These are phyloP conservation scores for Chenopodium quinoa DNA, from an alignment of 148 eudicot species.

Conservation along the genomic window DNA sequence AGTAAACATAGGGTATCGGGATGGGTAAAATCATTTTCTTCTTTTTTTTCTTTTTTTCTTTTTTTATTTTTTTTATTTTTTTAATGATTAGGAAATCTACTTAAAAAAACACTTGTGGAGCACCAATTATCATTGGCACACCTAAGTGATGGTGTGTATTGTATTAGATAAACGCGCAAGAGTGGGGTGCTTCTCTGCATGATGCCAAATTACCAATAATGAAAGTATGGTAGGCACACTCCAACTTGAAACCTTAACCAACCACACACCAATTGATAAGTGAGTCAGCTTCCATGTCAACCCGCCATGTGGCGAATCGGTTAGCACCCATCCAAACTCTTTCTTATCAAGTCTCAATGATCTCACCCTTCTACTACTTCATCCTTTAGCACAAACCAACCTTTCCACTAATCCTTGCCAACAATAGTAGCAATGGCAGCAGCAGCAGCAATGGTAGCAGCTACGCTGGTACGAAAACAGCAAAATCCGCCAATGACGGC, in stretches of 20 bases:
- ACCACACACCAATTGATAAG: background rate
- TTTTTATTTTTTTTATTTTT: too few species aligned
- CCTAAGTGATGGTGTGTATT: too few species aligned
- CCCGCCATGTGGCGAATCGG: conserved; percentile 31
- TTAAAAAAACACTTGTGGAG: too few species aligned
- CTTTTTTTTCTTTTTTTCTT: too few species aligned
- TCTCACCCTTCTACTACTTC: background rate
- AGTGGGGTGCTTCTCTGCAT: background rate
- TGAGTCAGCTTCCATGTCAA: conserved; percentile 10
- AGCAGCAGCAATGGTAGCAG: conserved; percentile 50
- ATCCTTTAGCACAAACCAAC: background rate
- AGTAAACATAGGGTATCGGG: too few species aligned
- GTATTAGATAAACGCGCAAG: too few species aligned
- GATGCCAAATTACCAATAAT: background rate
- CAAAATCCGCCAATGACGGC: conserved; percentile 23
- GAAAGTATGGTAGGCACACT: background rate
- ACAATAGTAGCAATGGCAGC: conserved; percentile 20
- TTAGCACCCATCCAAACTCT: background rate
- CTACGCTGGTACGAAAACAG: conserved; percentile 44
- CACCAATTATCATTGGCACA: too few species aligned
- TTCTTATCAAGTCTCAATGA: background rate
- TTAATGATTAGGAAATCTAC: too few species aligned
- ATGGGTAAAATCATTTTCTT: too few species aligned
- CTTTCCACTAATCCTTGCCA: too few species aligned
- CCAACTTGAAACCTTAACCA: background rate